Base-by-base conservation (phyloP, 495 filamentous ascomycete genomes). In the Articulospora tetracladia region DNA sequence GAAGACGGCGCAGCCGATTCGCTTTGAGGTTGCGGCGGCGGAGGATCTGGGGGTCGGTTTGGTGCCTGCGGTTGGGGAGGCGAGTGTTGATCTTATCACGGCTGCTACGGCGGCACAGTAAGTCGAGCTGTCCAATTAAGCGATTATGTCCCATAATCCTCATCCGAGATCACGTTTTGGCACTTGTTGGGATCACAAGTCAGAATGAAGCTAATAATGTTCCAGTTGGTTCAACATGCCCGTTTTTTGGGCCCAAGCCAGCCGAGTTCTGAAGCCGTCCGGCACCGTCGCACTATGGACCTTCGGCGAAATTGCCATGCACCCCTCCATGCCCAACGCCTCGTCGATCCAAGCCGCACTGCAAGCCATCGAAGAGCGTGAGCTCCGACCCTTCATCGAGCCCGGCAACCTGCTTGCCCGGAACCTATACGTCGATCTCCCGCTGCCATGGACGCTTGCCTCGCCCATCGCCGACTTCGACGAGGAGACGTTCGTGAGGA, bases 231-330 rank as follows among this genome's bases (percentile, higher is more conserved):
- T 87, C 72, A 74, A 79, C 56, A 76, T 85, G 55, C 64, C 83
- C 4, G 68, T 77, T n/a, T 85, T 84, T 70, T 90, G 86, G 83
- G 68, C 72, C 0, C 72, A 70, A 6, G 72, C 85, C 15, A 83
- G 85, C 0, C 71, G 76, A 7, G 68, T 77, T 1, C 70, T 88
- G 27, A 77, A 74, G 51, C 77, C 79, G 1, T 77, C 78, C 4
- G 83, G 83, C 24, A 85, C 73, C 0, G 78, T 86, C 2, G 80
- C 78, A 0, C 26, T 86, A 0, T 87, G 83, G 83, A 67, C 66
- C 2, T 53, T 25, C 2, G 25, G 55, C 17, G 15, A 10, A 44
- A 26, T 32, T 15, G 2, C 1, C 3, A 53, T 44, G 30, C 69
- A 77, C 49, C 68, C 71, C 0, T 67, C 63, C 0, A 69, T 69